phyloP scores from a whole-genome alignment of 495 filamentous ascomycete genomes.

The Penicillium waksmanii region DNA sequence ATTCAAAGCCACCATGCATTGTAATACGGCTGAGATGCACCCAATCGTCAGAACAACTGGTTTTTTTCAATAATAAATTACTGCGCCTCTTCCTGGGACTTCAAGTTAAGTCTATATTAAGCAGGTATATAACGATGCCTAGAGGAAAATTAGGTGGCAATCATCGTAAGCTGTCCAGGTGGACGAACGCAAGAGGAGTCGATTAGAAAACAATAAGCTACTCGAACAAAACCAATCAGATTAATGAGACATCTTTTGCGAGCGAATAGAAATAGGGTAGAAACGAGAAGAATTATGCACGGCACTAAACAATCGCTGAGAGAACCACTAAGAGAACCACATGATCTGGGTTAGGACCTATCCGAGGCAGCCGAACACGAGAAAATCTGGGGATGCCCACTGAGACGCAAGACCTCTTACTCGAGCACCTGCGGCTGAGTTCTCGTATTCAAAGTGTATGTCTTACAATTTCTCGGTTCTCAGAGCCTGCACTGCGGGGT shows the following conservation, averaged over 20 bases:
- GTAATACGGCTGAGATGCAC: conserved; percentile 3
- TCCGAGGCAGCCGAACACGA: conserved; percentile 3
- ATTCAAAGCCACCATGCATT: conserved; percentile 3
- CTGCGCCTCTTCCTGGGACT: too few relatives aligned
- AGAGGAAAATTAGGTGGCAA: too few relatives aligned
- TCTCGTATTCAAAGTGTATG: conserved; percentile 12
- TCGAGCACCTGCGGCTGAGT: background rate
- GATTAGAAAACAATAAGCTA: too few relatives aligned
- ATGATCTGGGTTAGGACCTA: background rate
- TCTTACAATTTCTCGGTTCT: conserved; percentile 7
- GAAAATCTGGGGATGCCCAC: background rate
- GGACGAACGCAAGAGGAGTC: too few relatives aligned
- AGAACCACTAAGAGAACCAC: background rate
- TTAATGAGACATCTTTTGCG: too few relatives aligned
- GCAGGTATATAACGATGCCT: too few relatives aligned
- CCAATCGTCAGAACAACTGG: background rate
- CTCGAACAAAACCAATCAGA: too few relatives aligned
- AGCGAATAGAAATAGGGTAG: background rate
- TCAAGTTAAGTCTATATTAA: too few relatives aligned
- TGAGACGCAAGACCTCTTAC: background rate
- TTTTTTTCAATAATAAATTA: background rate
- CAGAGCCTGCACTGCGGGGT: background rate
- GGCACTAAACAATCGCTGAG: background rate
- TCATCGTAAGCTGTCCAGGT: too few relatives aligned
- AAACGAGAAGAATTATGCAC: background rate